Base-by-base conservation (phyloP, 768 basidiomycete genomes). In the Boletus rubescentipes region DNA sequence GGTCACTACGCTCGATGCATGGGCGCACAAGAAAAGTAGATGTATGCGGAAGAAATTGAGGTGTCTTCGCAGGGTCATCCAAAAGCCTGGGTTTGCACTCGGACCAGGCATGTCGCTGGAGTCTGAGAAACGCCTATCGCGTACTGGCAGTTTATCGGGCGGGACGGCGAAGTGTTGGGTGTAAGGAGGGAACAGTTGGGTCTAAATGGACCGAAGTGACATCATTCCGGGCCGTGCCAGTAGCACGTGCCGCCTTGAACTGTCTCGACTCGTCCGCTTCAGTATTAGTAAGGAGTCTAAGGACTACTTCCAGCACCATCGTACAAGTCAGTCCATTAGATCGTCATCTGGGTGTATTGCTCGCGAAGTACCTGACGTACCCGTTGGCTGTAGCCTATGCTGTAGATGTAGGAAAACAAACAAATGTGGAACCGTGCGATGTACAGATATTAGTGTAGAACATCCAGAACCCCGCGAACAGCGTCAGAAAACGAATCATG, bases 1-100 rank as follows among this genome's bases (percentile, higher is more conserved):
- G 47, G 20, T 44, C 30, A 43, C 39, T 30, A 43, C 34, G 20
- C 41, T 45, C 32, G 39, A 63, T 30, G 57, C 44, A 37, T 18
- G 41, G 34, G 69, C 84, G 63, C 58, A 84, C 85, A 86, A 85
- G 67, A 80, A 78, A 42, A 85, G 69, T 21, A 86, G 64, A 58
- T 87, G 85, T 46, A 83, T 64, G 7, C 86, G 78, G 61, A 79
- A 87, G 61, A 87, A 87, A 64, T 88, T 89, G 64, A 88, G 83
- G 50, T 82, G 73, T 52, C 73, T 72, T 49, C 69, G 66, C 16
- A 81, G 34, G 26, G 53, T 52, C 31, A 44, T 44, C 58, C 70
- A 67, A 23, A 64, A 15, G n/a, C 57, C 48, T 15, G 48, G 49
- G 23, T 15, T 31, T 23, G 49, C 53, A 50, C 11, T 48, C 32